Percentiles rank a stretch among this genome's conserved stretches.
Evolutionary conservation across 345 rosid species (phyloP).

Genomic region (Raphanus sativus): DNA sequence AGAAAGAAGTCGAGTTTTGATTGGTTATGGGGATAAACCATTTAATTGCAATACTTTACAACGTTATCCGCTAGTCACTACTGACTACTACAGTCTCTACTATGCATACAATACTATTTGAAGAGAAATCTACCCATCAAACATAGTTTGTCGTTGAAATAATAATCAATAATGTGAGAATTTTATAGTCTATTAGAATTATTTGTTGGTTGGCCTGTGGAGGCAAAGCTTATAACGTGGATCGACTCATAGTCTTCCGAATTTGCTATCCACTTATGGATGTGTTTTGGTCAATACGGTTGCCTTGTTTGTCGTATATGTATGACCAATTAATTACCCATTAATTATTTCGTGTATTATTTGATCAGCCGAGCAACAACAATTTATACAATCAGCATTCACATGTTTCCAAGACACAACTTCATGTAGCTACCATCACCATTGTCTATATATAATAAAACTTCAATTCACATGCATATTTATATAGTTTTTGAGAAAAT

Average conservation of each 20-base stretch:
- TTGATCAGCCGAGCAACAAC: constrained; percentile 28
- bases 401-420: constrained; percentile 35
- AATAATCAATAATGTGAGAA: constrained; percentile 29
- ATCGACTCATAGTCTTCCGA: constrained; percentile 32
- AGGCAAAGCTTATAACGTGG: constrained; percentile 40
- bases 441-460: constrained; percentile 7
- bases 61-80: constrained; percentile 10
- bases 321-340: constrained; percentile 32
- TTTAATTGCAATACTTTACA: neutral
- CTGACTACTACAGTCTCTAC: constrained; percentile 16
- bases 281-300: constrained; percentile 36
- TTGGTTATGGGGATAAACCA: constrained; percentile 2
- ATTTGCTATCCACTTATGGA: constrained; percentile 29
- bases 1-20: constrained; percentile 1
- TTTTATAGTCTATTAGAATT: constrained; percentile 14
- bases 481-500: neutral
- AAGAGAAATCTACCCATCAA: constrained; percentile 22
- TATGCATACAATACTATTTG: constrained; percentile 6
- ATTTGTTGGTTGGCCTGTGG: constrained; percentile 39
- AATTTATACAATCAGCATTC: constrained; percentile 29
- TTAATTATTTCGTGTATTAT: constrained; percentile 34
- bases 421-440: constrained; percentile 31
- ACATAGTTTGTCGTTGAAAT: constrained; percentile 29
- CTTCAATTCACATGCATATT: neutral
- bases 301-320: constrained; percentile 37